Base-by-base conservation (phyloP, 352 stramenopile species). In the Globisporangium echinulatum region DNA sequence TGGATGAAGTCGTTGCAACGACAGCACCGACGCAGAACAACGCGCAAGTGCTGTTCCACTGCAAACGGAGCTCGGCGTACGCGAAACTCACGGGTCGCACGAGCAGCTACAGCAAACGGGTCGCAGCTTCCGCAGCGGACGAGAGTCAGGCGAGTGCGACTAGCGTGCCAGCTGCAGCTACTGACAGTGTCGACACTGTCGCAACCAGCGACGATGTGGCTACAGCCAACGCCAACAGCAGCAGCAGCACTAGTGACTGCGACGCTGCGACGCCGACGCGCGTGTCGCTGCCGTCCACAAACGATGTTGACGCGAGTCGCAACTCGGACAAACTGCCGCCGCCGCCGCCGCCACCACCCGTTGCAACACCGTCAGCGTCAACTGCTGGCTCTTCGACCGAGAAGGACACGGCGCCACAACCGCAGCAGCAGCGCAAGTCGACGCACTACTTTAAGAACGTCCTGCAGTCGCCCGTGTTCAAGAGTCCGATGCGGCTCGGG, bases 391-490 rank as follows among this genome's bases (percentile, higher is more conserved):
- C 25, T 33, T 33, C 25, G 25, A 33, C 42, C 0, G 65, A 73
- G 49, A 62, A 78, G 19, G 49, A 74, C 40, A 13, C 40, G 11
- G 58, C 61, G 13, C 70, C 66, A 15, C 25, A 33, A 33, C 25
- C 25, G 25, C 25, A 33, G 25, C 25, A 33, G 25, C 25, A 33
- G 25, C 72, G 79, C 42, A 92, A 90, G 62, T 94, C 82, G 37
- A 66, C 64, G 4, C 73, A 86, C 52, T 94, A 94, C 71, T 85
- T 94, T 56, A 91, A 91, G 67, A 86, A 90, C 46, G 84, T 94
- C 51, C 67, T 94, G 37, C 82, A 91, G 62, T 90, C 85, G 7
- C 85, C 85, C 37, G 83, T 92, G 52, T 92, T 92, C 62, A 88
- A 89, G 61, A 78, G 75, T 8, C 78, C 82, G 14, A 91, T 91